Evolutionary conservation across 2,329 filamentous ascomycete genomes (phyloP).

Genomic region (Colletotrichum echinochloae): DNA sequence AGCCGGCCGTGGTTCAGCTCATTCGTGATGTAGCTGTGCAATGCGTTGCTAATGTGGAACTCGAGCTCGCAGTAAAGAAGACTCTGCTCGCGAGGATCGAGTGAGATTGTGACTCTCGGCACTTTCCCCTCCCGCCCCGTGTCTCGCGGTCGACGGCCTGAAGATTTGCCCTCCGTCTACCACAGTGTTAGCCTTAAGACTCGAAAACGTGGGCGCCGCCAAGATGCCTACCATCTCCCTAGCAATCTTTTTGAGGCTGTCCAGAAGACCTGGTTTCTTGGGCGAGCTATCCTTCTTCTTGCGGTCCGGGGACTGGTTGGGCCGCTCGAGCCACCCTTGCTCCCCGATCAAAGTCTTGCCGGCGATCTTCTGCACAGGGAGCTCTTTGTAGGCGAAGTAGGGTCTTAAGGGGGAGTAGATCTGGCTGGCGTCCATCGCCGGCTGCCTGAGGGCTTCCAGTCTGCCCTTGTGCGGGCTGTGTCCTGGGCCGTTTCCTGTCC

Average conservation of each 20-base stretch:
- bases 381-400: slow-evolving; percentile 55
- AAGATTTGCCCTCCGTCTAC: slow-evolving; percentile 53
- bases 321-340: slow-evolving; percentile 68
- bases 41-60: slow-evolving; percentile 62
- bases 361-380: slow-evolving; percentile 54
- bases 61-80: slow-evolving; percentile 71
- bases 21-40: slow-evolving; percentile 64
- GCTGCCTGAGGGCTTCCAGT: slow-evolving; percentile 38
- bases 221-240: slow-evolving; percentile 62
- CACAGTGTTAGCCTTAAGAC: slow-evolving; percentile 1
- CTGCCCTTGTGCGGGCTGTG: slow-evolving; percentile 6
- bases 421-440: slow-evolving; percentile 41
- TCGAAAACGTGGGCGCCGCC: not conserved
- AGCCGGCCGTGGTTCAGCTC: slow-evolving; percentile 69
- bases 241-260: slow-evolving; percentile 64
- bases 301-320: slow-evolving; percentile 45
- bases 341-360: slow-evolving; percentile 66
- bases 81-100: slow-evolving; percentile 67
- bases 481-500: not conserved
- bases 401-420: slow-evolving; percentile 58
- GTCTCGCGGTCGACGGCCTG: slow-evolving; percentile 48
- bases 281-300: slow-evolving; percentile 41
- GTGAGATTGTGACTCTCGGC: slow-evolving; percentile 59
- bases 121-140: slow-evolving; percentile 44
- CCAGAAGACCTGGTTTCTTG: slow-evolving; percentile 58